phyloP scores from a whole-genome alignment of 1,284 basidiomycete genomes.

The Thecaphora frezii region DNA sequence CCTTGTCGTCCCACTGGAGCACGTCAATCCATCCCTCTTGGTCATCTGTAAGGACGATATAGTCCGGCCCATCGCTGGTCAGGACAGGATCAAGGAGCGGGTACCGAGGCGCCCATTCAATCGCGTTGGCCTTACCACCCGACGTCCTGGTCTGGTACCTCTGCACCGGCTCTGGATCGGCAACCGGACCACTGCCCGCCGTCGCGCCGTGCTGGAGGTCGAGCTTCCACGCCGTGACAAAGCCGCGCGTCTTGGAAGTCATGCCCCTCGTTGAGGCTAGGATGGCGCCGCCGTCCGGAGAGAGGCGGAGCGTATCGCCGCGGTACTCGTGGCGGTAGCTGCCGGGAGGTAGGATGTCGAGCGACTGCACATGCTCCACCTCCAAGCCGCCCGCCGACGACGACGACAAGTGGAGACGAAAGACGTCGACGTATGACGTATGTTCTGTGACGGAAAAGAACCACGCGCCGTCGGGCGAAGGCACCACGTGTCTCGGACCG shows the following conservation, averaged over 20 bases:
- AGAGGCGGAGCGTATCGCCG: conserved; percentile 51
- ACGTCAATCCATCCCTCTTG: conserved; percentile 38
- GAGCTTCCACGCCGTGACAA: conserved; percentile 30
- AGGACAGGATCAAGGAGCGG: background rate
- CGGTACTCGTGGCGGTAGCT: conserved; percentile 17
- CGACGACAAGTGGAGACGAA: conserved; percentile 1
- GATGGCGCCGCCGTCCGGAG: conserved; percentile 28
- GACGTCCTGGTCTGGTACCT: conserved; percentile 37
- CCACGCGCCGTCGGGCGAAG: conserved; percentile 28
- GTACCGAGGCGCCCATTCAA: conserved; percentile 35
- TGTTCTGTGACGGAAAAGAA: conserved; percentile 52
- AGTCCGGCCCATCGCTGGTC: conserved; percentile 8
- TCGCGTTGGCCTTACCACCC: conserved; percentile 55
- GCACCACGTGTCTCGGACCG: conserved; percentile 50
- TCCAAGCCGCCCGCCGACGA: background rate
- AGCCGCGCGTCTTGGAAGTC: conserved; percentile 17
- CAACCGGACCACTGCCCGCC: background rate
- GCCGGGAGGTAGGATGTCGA: conserved; percentile 17
- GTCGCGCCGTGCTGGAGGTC: background rate
- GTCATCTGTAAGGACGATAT: conserved; percentile 49
- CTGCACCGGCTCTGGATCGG: conserved; percentile 2
- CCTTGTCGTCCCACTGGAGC: conserved; percentile 25
- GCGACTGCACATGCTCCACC: conserved; percentile 5
- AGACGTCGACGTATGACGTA: conserved; percentile 40
- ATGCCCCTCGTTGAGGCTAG: conserved; percentile 50